phyloP scores from a whole-genome alignment of 352 stramenopile species.

The Globisporangium uncinulatum region DNA sequence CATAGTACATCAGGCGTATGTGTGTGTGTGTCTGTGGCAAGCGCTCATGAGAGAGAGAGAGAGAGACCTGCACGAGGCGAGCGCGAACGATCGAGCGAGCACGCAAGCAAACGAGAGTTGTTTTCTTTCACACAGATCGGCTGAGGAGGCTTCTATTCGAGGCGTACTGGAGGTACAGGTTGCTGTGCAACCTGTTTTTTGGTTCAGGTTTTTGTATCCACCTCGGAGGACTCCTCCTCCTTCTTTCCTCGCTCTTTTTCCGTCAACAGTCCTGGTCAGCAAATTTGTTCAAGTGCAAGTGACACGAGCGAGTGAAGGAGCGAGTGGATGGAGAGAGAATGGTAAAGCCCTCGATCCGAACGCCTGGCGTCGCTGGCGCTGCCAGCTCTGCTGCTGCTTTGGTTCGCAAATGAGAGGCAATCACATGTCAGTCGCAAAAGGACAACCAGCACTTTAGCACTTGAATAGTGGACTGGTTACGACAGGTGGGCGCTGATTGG shows the following conservation, averaged over 20 bases:
- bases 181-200: conserved; percentile 10
- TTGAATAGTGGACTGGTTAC: neutral
- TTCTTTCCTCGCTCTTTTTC: neutral
- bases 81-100: too few species aligned
- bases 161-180: neutral
- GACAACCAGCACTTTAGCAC: too few species aligned
- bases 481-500: neutral
- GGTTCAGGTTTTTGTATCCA: conserved; percentile 11
- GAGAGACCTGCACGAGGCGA: too few species aligned
- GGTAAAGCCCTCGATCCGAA: neutral
- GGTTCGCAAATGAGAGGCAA: too few species aligned
- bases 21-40: too few species aligned
- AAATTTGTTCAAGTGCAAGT: too few species aligned
- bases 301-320: too few species aligned
- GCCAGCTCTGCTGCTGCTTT: neutral
- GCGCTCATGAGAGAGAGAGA: too few species aligned
- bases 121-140: neutral
- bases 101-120: neutral
- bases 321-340: too few species aligned
- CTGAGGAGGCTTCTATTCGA: neutral
- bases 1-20: too few species aligned
- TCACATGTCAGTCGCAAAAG: too few species aligned
- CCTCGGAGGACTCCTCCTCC: neutral
- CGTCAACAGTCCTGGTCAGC: too few species aligned
- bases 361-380: neutral